Base-by-base conservation (phyloP, 176 grass and related monocot species). In the Chrysopogon serrulatus region DNA sequence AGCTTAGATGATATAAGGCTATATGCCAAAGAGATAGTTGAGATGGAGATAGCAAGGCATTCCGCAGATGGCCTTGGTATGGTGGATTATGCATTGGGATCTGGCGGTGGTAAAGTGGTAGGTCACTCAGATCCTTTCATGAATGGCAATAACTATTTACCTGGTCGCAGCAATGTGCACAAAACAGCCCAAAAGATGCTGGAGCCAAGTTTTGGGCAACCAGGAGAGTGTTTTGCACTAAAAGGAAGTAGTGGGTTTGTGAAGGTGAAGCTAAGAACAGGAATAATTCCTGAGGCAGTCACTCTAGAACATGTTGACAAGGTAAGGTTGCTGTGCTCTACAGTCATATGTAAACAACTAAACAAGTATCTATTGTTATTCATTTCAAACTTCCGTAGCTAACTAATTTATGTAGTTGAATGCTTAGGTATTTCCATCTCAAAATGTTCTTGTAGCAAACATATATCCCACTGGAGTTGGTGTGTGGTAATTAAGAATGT, bases 131-230 rank as follows among this genome's bases (percentile, higher is more conserved):
- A 87, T 45, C 67, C 91, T 39, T 95, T 92, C 79, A 73, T 61
- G 37, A 92, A 73, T 68, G 61, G 27, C 53, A 82, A 18, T 10
- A 45, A 13, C 17, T 78, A 79, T 84, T 59, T 91, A 47, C 4
- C 60, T 77, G 39, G 44, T 69, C 85, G 80, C 40, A 68, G 32
- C 70, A 80, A 19, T 37, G 76, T 81, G 73, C 83, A 85, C 75
- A 10, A 41, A 65, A 71, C 40, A 68, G 87, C 93, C 26, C 66
- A 94, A 12, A 98, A 98, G 84, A 94, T 98, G 93, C 65, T 98
- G 15, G 89, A 93, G 83, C 96, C 96, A 66, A 98, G 96, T 87
- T 98, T 98, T 84, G 96, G 96, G 40, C 89, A 98, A 64, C 96
- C 96, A 31, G 96, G 93, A 43, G 88, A 95, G 77, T 98, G 96